Evolutionary conservation across 257 asterid genomes (phyloP).

Genomic region (Mentha longifolia): DNA sequence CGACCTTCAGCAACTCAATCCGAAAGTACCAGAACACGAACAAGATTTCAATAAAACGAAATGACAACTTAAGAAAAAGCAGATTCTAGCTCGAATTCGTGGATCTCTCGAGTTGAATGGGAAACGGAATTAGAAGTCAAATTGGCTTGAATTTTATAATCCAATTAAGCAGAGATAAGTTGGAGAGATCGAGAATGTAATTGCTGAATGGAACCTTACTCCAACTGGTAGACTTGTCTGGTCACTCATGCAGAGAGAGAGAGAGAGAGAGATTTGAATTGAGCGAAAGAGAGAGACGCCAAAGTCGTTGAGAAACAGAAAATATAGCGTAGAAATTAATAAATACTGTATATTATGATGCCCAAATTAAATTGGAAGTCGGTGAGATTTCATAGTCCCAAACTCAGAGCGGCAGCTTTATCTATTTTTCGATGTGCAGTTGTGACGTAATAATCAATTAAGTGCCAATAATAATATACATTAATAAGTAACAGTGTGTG

Average conservation of each 20-base stretch:
- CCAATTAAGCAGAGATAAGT: conserved; percentile 11
- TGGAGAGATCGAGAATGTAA: conserved; percentile 7
- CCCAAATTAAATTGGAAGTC: neutral
- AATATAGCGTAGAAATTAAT: neutral
- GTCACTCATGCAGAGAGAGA: conserved; percentile 22
- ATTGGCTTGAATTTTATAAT: conserved; percentile 2
- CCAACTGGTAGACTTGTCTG: conserved; percentile 15
- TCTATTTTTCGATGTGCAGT: too few relatives aligned
- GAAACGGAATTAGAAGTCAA: conserved; percentile 18
- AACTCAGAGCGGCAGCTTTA: neutral
- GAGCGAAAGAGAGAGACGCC: conserved; percentile 16
- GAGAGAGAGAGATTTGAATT: conserved; percentile 7
- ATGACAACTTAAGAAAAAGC: conserved; percentile 27
- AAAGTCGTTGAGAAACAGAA: conserved; percentile 10
- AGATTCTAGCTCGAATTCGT: conserved; percentile 28
- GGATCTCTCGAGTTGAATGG: conserved; percentile 29
- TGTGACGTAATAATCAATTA: too few relatives aligned
- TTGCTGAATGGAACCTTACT: conserved; percentile 14
- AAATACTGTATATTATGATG: neutral
- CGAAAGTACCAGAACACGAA: conserved; percentile 17
- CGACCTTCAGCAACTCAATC: conserved; percentile 34
- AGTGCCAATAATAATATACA: too few relatives aligned
- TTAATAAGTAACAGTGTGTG: too few relatives aligned
- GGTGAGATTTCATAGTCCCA: conserved; percentile 23
- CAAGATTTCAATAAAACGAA: conserved; percentile 17